Evolutionary conservation across 2,329 filamentous ascomycete genomes (phyloP), one percentile per base, ranked within the genome.

Genomic region (Fusarium sp.): DNA sequence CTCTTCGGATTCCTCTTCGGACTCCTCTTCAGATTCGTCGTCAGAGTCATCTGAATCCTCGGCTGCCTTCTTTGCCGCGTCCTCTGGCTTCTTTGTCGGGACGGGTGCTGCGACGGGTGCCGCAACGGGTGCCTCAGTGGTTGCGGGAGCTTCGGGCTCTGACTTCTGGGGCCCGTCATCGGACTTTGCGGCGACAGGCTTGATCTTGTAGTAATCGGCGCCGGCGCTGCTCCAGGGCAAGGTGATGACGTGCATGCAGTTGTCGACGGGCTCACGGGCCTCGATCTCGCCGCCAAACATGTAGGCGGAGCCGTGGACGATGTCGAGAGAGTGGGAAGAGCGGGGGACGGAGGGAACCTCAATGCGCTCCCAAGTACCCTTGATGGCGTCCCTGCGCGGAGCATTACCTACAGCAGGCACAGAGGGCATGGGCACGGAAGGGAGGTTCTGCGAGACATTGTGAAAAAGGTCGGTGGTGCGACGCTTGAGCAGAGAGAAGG

Each of bases 211-310:
- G 81, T 91, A 92, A 78, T 92, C 90, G 71, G 89, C 87, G 2
- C 85, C 83, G 27, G 88, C 87, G 68, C 84, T 85, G 80, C 86
- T 89, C 73, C 87, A 88, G 6, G 90, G 88, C 24, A 94, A 83
- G 1, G 86, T 86, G 55, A 96, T 78, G 62, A 90, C 83, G 79
- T 95, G 92, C 80, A 96, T 87, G 74, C 91, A 86, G 78, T 94
- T 94, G 82, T 95, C 93, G 64, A 92, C 87, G 8, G 92, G 92
- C 78, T 93, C 84, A 56, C 91, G 87, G 4, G 92, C 87, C 53
- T 85, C 83, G 66, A 91, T 82, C 80, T 96, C 94, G 74, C 94
- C 94, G 68, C 94, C 94, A 78, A 95, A 97, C 76, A 97, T 86
- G 81, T 90, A 92, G 46, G 88, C 87, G 42, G 83, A 83, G 29